Conservation (phyloP, 139 green algal species). For the Edaphochlamys debaryana region DNA sequence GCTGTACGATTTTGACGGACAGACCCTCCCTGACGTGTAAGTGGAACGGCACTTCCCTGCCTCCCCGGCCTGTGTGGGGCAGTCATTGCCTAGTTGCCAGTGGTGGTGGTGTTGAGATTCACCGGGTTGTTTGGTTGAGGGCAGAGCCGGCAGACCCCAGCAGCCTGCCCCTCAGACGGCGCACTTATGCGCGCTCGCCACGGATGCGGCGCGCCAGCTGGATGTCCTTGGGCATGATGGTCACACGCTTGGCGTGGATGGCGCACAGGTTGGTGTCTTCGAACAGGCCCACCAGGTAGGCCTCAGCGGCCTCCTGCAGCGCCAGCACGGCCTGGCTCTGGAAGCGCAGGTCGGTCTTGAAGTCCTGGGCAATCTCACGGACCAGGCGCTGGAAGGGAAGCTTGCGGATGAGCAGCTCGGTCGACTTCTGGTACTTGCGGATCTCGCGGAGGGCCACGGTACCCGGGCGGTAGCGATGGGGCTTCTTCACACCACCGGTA, state of each 20-base stretch:
- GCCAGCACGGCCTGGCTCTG: conserved; percentile 91
- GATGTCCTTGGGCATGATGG: conserved; percentile 76
- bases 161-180: too few species aligned
- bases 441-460: conserved; percentile 92
- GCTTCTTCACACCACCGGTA: conserved; percentile 88
- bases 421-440: conserved; percentile 93
- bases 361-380: conserved; percentile 98
- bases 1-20: too few species aligned
- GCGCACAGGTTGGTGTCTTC: too few species aligned
- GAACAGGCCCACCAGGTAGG: too few species aligned
- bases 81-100: too few species aligned
- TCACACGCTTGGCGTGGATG: too few species aligned
- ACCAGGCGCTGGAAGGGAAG: conserved; percentile 96
- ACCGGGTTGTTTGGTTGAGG: too few species aligned
- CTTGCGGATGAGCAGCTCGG: conserved; percentile 93
- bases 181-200: conserved; percentile 56
- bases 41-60: too few species aligned
- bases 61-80: too few species aligned
- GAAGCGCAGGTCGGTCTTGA: conserved; percentile 99
- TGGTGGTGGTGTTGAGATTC: too few species aligned
- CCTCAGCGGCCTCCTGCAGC: conserved; percentile 96
- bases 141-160: too few species aligned
- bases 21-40: too few species aligned
- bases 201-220: conserved; percentile 66
- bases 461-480: conserved; percentile 89